phyloP scores from a whole-genome alignment of 805 yeast genomes.

The Candida nemodendra region DNA sequence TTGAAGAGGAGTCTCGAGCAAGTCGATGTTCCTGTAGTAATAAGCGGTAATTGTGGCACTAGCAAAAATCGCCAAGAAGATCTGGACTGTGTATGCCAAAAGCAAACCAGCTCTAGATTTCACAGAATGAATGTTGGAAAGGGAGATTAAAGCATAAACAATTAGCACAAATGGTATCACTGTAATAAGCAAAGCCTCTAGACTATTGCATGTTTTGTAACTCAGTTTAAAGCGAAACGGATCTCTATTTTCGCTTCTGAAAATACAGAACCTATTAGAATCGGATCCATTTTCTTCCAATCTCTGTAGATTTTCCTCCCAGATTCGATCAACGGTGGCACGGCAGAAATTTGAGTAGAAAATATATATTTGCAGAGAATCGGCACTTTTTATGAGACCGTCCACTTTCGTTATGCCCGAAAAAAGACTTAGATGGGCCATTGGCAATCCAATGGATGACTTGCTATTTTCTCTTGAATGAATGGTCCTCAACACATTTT shows the following conservation, averaged over 20 bases:
- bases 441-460: conserved; percentile 24
- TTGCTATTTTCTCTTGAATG: conserved; percentile 27
- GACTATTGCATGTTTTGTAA: conserved; percentile 12
- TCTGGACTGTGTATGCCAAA: conserved; percentile 43
- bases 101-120: conserved; percentile 47
- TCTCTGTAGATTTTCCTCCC: conserved; percentile 33
- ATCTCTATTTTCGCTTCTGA: conserved; percentile 3
- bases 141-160: conserved; percentile 32
- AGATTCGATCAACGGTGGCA: conserved; percentile 22
- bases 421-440: conserved; percentile 31
- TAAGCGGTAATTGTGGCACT: conserved; percentile 43
- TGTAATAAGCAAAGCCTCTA: conserved; percentile 20
- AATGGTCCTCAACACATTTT: conserved; percentile 38
- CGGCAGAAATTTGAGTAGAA: conserved; percentile 23
- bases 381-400: conserved; percentile 43
- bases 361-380: conserved; percentile 37
- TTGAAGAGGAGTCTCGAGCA: conserved; percentile 39
- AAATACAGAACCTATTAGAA: conserved; percentile 1
- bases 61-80: conserved; percentile 38
- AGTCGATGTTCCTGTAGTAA: conserved; percentile 33
- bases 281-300: conserved; percentile 10
- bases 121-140: conserved; percentile 41
- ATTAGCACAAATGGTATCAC: conserved; percentile 22
- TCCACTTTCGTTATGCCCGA: conserved; percentile 41
- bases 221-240: conserved; percentile 18